These are phyloP conservation scores for Pyrenochaeta sp. DNA, from an alignment of 2,329 filamentous ascomycete genomes.

Conservation along the genomic window DNA sequence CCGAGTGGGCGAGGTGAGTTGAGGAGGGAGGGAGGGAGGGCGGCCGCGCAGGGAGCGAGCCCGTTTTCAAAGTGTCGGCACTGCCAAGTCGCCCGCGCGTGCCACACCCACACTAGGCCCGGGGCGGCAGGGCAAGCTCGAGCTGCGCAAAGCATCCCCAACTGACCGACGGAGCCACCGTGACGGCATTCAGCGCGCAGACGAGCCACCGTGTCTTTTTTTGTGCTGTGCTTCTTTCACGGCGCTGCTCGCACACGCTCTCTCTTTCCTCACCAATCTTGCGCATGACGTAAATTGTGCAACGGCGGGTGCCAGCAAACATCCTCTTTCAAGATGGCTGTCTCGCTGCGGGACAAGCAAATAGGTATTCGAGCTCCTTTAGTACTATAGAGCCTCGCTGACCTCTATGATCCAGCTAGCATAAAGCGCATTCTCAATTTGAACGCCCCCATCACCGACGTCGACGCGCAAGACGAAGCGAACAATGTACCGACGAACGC, in stretches of 20 bases:
- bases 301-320: conserved; percentile 30
- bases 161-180: conserved; percentile 13
- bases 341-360: conserved; percentile 71
- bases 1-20: conserved; percentile 30
- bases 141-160: background rate
- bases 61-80: conserved; percentile 29
- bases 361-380: conserved; percentile 52
- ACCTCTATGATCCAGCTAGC: conserved; percentile 67
- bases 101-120: conserved; percentile 25
- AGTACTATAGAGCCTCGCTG: conserved; percentile 6
- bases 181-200: conserved; percentile 18
- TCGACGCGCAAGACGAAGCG: conserved; percentile 70
- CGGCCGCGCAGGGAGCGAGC: conserved; percentile 31
- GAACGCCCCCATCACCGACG: conserved; percentile 71
- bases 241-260: background rate
- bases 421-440: conserved; percentile 96
- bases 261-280: background rate
- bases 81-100: conserved; percentile 24
- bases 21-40: conserved; percentile 34
- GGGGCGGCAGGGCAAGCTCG: conserved; percentile 19
- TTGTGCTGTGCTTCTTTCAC: conserved; percentile 11
- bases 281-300: conserved; percentile 39
- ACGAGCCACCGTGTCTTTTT: conserved; percentile 30
- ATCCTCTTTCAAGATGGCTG: conserved; percentile 38
- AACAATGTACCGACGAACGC: conserved; percentile 17